These are phyloP conservation scores for Fusarium dimerum DNA, from an alignment of 2,329 filamentous ascomycete species.

Conservation along the genomic window DNA sequence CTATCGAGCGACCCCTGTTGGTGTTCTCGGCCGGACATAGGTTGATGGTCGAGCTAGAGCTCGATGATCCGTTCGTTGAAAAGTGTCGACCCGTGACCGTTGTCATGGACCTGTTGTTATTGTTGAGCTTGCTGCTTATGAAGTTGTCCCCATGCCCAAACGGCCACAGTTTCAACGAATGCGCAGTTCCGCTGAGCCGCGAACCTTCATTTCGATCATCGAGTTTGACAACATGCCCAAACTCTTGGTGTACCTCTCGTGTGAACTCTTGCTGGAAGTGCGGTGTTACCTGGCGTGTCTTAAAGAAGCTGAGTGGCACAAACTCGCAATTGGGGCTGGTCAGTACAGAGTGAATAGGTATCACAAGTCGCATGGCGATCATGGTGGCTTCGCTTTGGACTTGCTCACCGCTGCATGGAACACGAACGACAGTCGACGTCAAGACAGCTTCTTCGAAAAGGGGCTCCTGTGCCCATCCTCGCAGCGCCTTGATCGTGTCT, in stretches of 20 bases:
- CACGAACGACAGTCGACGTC: constrained; percentile 42
- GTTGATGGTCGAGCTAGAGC: constrained; percentile 29
- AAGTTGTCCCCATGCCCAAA: constrained; percentile 12
- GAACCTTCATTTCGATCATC: constrained; percentile 6
- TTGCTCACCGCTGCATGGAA: constrained; percentile 38
- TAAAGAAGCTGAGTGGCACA: constrained; percentile 65
- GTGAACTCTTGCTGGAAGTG: constrained; percentile 61
- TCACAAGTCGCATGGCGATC: constrained; percentile 60
- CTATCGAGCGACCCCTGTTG: constrained; percentile 15
- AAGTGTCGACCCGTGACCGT: constrained; percentile 6
- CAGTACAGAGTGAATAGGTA: constrained; percentile 59
- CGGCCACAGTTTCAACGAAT: constrained; percentile 15
- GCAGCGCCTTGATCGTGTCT: constrained; percentile 42
- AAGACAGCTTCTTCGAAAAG: constrained; percentile 49
- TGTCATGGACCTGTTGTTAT: constrained; percentile 8
- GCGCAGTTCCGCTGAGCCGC: constrained; percentile 1
- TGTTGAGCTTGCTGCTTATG: not conserved
- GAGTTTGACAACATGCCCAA: constrained; percentile 49
- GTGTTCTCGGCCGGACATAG: constrained; percentile 17
- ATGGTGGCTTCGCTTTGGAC: constrained; percentile 34
- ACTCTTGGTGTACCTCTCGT: constrained; percentile 61
- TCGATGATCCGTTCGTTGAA: constrained; percentile 19
- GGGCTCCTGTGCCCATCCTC: constrained; percentile 43
- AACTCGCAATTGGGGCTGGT: constrained; percentile 56
- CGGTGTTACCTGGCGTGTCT: constrained; percentile 64